These are phyloP conservation scores for Ramalina intermedia DNA, from an alignment of 495 filamentous ascomycete species.

Conservation along the genomic window DNA sequence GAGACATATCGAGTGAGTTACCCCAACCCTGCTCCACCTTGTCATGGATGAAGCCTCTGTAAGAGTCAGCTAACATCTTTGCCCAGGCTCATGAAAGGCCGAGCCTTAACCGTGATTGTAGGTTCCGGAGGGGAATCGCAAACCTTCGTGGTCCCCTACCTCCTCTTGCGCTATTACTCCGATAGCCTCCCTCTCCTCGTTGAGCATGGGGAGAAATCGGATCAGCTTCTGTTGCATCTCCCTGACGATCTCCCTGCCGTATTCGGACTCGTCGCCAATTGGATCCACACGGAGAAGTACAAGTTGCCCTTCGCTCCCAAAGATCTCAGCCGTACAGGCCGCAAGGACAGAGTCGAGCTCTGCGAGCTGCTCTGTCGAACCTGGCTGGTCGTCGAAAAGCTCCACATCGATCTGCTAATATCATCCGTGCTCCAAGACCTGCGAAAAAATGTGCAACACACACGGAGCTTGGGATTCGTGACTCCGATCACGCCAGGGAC, in stretches of 20 bases:
- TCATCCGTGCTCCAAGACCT: background rate
- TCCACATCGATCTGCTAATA: background rate
- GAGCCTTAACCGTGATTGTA: background rate
- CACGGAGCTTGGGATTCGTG: background rate
- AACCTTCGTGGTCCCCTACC: background rate
- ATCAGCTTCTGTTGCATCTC: background rate
- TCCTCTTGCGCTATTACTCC: background rate
- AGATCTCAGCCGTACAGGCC: too few species aligned
- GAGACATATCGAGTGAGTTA: background rate
- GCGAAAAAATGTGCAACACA: background rate
- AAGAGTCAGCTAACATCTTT: background rate
- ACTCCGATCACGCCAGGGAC: background rate
- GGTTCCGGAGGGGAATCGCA: background rate
- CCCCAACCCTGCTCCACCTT: background rate
- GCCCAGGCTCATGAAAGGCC: slow-evolving; percentile 1
- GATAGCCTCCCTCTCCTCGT: background rate
- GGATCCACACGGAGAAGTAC: background rate
- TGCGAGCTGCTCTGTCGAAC: background rate
- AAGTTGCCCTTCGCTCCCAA: too few species aligned
- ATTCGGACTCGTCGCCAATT: background rate
- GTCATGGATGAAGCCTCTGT: background rate
- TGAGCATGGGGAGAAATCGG: background rate
- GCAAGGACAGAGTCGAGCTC: background rate
- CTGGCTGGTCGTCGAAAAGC: background rate
- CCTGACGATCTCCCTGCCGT: background rate